These are phyloP conservation scores for Chlorella vulgaris DNA, from an alignment of 139 green algal genomes.

Conservation along the genomic window DNA sequence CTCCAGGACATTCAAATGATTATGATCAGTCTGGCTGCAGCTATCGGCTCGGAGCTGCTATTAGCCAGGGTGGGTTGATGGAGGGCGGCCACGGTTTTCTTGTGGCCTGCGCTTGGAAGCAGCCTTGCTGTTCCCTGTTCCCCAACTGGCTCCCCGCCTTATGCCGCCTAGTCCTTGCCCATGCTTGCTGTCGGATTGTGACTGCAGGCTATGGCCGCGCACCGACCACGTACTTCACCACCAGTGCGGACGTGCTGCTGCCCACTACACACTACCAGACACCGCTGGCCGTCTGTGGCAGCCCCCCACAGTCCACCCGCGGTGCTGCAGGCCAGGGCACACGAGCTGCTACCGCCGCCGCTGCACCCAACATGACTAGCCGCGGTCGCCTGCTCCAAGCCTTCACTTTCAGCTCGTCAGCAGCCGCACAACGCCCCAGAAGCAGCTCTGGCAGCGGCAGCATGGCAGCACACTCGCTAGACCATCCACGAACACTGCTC, in stretches of 20 bases:
- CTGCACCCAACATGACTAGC: neutral
- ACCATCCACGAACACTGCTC: conserved; percentile 8
- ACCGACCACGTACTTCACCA: conserved; percentile 19
- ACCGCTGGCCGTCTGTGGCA: neutral
- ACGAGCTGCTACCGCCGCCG: neutral
- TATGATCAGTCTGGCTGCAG: neutral
- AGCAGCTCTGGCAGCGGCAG: neutral
- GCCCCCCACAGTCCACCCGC: neutral
- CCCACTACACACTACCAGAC: conserved; percentile 28
- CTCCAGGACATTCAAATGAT: neutral
- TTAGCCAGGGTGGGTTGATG: neutral
- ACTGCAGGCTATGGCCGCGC: conserved; percentile 30
- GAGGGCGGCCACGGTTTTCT: too few species aligned
- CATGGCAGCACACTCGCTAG: neutral
- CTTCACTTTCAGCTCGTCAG: neutral
- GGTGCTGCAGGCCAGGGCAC: neutral
- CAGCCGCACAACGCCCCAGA: neutral
- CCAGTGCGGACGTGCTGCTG: conserved; percentile 8
- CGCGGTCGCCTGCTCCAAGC: neutral
- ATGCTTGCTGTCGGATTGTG: too few species aligned
- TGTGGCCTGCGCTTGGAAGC: too few species aligned
- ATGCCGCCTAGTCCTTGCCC: too few species aligned
- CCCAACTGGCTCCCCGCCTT: neutral
- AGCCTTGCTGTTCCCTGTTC: neutral
- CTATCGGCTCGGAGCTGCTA: neutral